Conservation (phyloP, 2,329 filamentous ascomycete species). For the Alternaria novae-zelandiae region DNA sequence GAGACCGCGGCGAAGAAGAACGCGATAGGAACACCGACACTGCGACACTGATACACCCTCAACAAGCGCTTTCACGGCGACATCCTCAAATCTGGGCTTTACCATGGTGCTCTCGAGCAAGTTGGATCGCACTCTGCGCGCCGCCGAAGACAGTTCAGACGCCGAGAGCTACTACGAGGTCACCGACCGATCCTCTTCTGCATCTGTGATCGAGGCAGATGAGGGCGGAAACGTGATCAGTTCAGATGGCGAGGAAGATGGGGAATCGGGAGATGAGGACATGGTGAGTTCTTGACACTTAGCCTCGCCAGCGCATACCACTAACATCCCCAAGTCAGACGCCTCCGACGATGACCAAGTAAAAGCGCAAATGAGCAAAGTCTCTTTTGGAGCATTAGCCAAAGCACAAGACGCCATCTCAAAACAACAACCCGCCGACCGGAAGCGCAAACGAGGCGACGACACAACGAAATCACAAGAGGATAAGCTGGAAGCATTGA, state of each 20-base stretch:
- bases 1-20: not conserved
- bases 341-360: slow-evolving; percentile 51
- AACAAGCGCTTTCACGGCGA: not conserved
- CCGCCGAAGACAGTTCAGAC: slow-evolving; percentile 46
- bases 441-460: slow-evolving; percentile 53
- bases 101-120: slow-evolving; percentile 45
- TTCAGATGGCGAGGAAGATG: slow-evolving; percentile 40
- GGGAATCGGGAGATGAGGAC: slow-evolving; percentile 35
- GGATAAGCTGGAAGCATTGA: slow-evolving; percentile 55
- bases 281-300: too few species aligned
- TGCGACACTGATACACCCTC: not conserved
- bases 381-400: slow-evolving; percentile 90
- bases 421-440: slow-evolving; percentile 39
- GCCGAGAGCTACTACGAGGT: slow-evolving; percentile 49
- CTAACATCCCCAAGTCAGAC: slow-evolving; percentile 32
- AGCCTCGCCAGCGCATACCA: not conserved
- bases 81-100: not conserved
- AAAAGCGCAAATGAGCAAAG: slow-evolving; percentile 58
- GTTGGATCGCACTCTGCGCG: slow-evolving; percentile 45
- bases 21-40: not conserved
- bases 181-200: slow-evolving; percentile 48
- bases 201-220: slow-evolving; percentile 49
- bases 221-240: slow-evolving; percentile 43
- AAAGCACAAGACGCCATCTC: slow-evolving; percentile 78
- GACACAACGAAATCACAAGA: slow-evolving; percentile 51